Conservation (phyloP, 169 alveolate species). For the Babesia divergens region DNA sequence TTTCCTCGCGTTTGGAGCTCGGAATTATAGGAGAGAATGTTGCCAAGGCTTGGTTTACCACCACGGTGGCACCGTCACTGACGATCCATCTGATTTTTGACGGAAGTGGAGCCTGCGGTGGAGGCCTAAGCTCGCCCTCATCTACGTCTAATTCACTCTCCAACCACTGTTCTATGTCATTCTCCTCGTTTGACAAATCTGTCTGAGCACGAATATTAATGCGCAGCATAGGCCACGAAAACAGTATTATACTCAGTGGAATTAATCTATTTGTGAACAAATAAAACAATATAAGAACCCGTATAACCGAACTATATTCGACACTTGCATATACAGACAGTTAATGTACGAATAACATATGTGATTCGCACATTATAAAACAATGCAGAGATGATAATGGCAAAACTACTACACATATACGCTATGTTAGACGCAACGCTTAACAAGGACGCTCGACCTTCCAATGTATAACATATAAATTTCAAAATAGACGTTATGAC, state of each 20-base stretch:
- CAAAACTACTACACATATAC: too few relatives aligned
- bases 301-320: too few relatives aligned
- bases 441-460: too few relatives aligned
- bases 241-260: background rate
- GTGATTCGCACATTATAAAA: too few relatives aligned
- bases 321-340: too few relatives aligned
- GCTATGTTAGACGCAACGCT: too few relatives aligned
- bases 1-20: too few relatives aligned
- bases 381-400: too few relatives aligned
- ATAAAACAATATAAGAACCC: background rate
- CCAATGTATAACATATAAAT: too few relatives aligned
- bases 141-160: slow-evolving; percentile 17
- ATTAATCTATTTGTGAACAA: background rate
- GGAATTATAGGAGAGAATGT: slow-evolving; percentile 13
- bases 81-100: slow-evolving; percentile 47
- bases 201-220: background rate
- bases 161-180: slow-evolving; percentile 21
- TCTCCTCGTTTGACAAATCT: background rate
- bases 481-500: too few relatives aligned
- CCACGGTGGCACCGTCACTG: slow-evolving; percentile 36
- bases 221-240: background rate
- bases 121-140: background rate
- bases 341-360: too few relatives aligned
- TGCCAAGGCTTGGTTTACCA: slow-evolving; percentile 42
- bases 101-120: slow-evolving; percentile 20